Evolutionary conservation across 495 filamentous ascomycete species (phyloP).

Genomic region (Penicillium turbatum): DNA sequence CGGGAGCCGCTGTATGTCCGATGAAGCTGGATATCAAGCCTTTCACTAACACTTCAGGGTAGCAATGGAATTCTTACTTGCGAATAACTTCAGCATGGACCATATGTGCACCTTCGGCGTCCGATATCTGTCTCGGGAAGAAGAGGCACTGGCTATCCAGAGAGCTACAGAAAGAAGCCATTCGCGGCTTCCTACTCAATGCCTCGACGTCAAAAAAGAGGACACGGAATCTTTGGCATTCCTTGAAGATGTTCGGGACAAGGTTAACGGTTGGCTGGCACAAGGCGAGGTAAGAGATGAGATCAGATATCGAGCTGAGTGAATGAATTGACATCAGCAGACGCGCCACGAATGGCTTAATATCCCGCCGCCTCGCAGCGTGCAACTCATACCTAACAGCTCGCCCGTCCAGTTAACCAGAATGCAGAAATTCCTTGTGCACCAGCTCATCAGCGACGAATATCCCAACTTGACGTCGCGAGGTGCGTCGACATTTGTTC

Average conservation of each 20-base stretch:
- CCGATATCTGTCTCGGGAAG: slow-evolving; percentile 63
- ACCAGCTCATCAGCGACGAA: slow-evolving; percentile 62
- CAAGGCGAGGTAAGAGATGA: slow-evolving; percentile 20
- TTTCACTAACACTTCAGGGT: slow-evolving; percentile 12
- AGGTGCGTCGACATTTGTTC: slow-evolving; percentile 44
- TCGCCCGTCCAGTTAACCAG: slow-evolving; percentile 31
- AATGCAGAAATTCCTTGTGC: slow-evolving; percentile 61
- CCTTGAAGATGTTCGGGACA: slow-evolving; percentile 41
- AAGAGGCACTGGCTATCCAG: slow-evolving; percentile 46
- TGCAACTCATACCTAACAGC: background rate
- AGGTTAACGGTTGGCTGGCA: slow-evolving; percentile 49
- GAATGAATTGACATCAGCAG: slow-evolving; percentile 9
- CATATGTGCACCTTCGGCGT: slow-evolving; percentile 55
- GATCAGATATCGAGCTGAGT: background rate
- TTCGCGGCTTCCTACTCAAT: slow-evolving; percentile 24
- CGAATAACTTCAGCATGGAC: slow-evolving; percentile 60
- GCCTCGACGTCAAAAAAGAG: slow-evolving; percentile 49
- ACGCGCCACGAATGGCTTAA: slow-evolving; percentile 25
- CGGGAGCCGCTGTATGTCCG: slow-evolving; percentile 45
- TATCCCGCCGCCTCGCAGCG: slow-evolving; percentile 27
- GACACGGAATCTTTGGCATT: slow-evolving; percentile 57
- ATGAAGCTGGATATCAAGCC: background rate
- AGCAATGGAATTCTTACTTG: slow-evolving; percentile 60
- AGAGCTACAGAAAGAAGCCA: slow-evolving; percentile 25
- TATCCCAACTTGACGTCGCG: slow-evolving; percentile 54